Base-by-base conservation (phyloP, 176 grass and related monocot genomes). In the Tuctoria greenei region DNA sequence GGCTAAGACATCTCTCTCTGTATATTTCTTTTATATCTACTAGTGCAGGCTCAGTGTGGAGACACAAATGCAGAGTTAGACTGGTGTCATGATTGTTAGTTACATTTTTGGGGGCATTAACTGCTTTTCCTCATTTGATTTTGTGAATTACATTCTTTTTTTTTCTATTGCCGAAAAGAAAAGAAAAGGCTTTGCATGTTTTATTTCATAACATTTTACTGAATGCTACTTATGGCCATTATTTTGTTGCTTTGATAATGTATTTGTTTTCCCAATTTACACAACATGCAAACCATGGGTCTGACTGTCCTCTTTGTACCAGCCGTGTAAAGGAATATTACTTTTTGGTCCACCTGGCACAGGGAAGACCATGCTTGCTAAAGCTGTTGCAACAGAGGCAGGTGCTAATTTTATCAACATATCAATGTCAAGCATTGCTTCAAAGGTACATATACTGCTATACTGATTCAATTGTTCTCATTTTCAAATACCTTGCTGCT, bases 321-420 rank as follows among this genome's bases (percentile, higher is more conserved):
- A 98, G 95, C 95, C 95, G 45, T 98, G 95, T 27, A 98, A 98
- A 65, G 95, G 95, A 44, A 94, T 94, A 92, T 83, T 97, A 64
- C 94, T 97, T 28, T 97, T 97, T 85, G 94, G 94, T 74, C 94
- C 94, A 57, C 94, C 91, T 73, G 95, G 95, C 57, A 94, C 91
- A 13, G 95, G 95, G 41, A 98, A 98, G 83, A 98, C 95, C 39
- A 98, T 98, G 95, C 95, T 98, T 84, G 95, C 95, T 75, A 98
- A 98, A 91, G 95, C 95, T 84, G 95, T 98, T 87, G 95, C 95
- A 15, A 98, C 95, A 49, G 95, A 98, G 78, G 95, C 95, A 63
- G 95, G 95, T 73, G 91, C 95, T 63, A 98, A 98, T 66, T 98
- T 98, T 80, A 98, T 98, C 63, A 98, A 98, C 74, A 89, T 94